phyloP scores from a whole-genome alignment of 441 rosid species.

The Francoa sonchifolia region DNA sequence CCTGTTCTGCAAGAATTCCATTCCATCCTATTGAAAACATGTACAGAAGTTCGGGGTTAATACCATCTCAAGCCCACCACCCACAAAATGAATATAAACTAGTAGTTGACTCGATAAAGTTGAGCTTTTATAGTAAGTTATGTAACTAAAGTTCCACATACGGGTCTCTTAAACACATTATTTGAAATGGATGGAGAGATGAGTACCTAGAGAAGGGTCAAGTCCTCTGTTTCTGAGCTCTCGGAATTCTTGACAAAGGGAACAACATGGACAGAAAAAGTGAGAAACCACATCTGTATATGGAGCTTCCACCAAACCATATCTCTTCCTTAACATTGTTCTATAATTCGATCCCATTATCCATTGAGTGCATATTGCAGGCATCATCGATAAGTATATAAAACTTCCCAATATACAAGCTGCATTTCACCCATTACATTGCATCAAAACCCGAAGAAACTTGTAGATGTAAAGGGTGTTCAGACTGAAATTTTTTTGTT shows the following conservation, averaged over 20 bases:
- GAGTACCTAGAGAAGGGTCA: constrained; percentile 33
- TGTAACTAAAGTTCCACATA: too few species aligned
- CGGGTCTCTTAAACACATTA: too few species aligned
- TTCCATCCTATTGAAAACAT: constrained; percentile 26
- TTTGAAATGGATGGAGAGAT: too few species aligned
- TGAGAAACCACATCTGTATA: constrained; percentile 25
- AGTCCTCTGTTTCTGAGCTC: constrained; percentile 31
- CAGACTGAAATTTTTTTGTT: too few species aligned
- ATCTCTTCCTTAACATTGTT: constrained; percentile 28
- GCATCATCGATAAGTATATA: constrained; percentile 29
- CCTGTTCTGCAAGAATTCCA: constrained; percentile 25
- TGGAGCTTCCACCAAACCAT: constrained; percentile 34
- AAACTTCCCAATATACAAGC: constrained; percentile 26
- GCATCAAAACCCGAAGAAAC: background rate
- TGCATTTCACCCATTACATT: constrained; percentile 5
- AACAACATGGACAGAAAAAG: constrained; percentile 25
- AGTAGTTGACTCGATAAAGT: too few species aligned
- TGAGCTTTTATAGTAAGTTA: too few species aligned
- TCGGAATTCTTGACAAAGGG: constrained; percentile 38
- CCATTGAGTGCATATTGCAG: constrained; percentile 32
- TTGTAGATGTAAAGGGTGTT: too few species aligned
- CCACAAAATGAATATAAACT: too few species aligned
- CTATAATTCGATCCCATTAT: constrained; percentile 38
- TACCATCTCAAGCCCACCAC: too few species aligned
- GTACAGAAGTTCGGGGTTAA: too few species aligned